Evolutionary conservation across 148 eudicot species (phyloP), one percentile per base, ranked within the genome.

Genomic region (Limonium bicolor): DNA sequence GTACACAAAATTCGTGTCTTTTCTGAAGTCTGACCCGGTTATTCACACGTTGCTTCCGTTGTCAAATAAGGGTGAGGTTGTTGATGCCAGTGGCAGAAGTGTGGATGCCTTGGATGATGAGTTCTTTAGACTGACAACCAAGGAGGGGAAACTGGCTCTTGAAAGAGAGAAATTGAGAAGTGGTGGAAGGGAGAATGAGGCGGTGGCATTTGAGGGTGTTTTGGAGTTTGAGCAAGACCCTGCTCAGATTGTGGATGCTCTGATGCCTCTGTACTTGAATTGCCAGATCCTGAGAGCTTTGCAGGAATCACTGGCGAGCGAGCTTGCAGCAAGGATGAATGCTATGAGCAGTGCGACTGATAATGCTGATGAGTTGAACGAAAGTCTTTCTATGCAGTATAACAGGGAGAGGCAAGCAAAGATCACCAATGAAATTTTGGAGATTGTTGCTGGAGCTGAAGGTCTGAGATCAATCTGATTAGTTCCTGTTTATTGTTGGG

Each of bases 311-410:
- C 9, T 71, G 46, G 77, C 77, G 0, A 71, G 77, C 46, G 77
- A 71, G 62, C 66, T 71, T 38, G 77, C 77, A 7, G 54, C 72
- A 8, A 62, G 77, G 60, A 71, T 71, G 72, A 71, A 62, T 66
- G 77, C 77, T 0, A 71, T 71, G 72, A 66, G 58, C 26, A 66
- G 59, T 59, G 77, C 72, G 4, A 66, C 65, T 27, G 72, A 71
- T 28, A 71, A 71, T 47, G 77, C 72, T 7, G 34, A 28, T 13
- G 72, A 71, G 38, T 59, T 71, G 65, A 54, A 46, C 27, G 63
- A 62, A 41, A 30, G 27, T 2, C 27, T 71, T 22, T 40, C 65
- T 19, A 46, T 49, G 18, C 56, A 25, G 2, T 66, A 66, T 15
- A 62, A 71, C 48, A 63, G 68, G 54, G 55, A 62, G 25, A 43